These are phyloP conservation scores for Emydomyces testavorans DNA, from an alignment of 2,329 filamentous ascomycete species.

Conservation along the genomic window DNA sequence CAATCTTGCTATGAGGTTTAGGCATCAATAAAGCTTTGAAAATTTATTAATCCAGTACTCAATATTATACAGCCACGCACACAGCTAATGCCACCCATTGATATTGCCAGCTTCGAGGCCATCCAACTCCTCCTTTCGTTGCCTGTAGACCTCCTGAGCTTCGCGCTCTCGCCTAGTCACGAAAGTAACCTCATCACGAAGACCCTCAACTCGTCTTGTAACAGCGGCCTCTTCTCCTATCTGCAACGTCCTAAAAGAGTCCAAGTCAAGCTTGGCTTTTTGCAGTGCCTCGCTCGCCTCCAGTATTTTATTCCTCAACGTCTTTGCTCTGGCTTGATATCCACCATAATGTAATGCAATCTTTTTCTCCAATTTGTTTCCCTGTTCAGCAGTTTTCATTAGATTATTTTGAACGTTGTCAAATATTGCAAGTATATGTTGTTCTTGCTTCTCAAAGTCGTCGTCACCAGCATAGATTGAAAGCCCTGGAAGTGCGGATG, in stretches of 20 bases:
- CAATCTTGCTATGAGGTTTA: background rate
- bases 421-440: constrained; percentile 58
- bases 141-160: constrained; percentile 75
- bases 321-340: constrained; percentile 76
- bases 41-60: too few species aligned
- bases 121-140: constrained; percentile 65
- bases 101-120: constrained; percentile 36
- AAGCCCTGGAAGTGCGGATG: constrained; percentile 55
- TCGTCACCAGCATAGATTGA: constrained; percentile 69
- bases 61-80: background rate
- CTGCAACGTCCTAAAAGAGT: constrained; percentile 62
- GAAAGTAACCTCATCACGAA: constrained; percentile 74
- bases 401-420: constrained; percentile 64
- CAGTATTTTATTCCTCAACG: constrained; percentile 63
- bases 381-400: constrained; percentile 60
- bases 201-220: constrained; percentile 54
- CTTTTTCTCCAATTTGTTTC: constrained; percentile 87
- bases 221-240: constrained; percentile 71
- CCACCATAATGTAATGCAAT: constrained; percentile 76
- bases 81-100: constrained; percentile 23
- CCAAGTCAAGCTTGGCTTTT: constrained; percentile 59
- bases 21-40: too few species aligned
- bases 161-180: constrained; percentile 74
- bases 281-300: constrained; percentile 64
- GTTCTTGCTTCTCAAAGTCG: constrained; percentile 46